phyloP scores from a whole-genome alignment of 768 basidiomycete genomes.

The Hygrophorus russula region DNA sequence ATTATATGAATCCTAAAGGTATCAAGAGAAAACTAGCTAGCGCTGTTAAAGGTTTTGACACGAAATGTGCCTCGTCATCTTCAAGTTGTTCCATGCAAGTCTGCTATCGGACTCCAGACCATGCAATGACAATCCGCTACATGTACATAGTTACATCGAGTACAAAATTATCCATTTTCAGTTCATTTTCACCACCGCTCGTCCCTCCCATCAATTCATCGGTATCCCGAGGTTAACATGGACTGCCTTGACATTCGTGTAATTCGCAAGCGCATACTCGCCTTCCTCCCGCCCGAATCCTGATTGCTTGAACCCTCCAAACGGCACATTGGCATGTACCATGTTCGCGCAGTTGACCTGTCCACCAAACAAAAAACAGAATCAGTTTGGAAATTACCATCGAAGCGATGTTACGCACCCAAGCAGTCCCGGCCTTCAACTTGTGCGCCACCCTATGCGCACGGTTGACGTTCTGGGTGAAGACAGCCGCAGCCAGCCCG shows the following conservation, averaged over 20 bases:
- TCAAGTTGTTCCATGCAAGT: too few species aligned
- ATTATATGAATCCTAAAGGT: too few species aligned
- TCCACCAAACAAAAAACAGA: not conserved
- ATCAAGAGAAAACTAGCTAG: too few species aligned
- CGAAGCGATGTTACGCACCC: slow-evolving; percentile 26
- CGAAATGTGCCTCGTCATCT: too few species aligned
- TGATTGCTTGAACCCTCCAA: slow-evolving; percentile 80
- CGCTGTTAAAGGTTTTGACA: too few species aligned
- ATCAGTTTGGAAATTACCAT: not conserved
- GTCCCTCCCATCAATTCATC: too few species aligned
- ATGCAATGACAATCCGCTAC: too few species aligned
- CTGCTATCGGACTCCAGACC: too few species aligned
- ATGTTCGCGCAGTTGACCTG: slow-evolving; percentile 39
- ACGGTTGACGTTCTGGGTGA: slow-evolving; percentile 67
- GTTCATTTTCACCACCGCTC: too few species aligned
- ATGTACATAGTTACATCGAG: too few species aligned
- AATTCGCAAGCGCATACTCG: slow-evolving; percentile 60
- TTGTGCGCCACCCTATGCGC: slow-evolving; percentile 63
- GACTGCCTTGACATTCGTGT: slow-evolving; percentile 60
- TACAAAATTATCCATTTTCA: too few species aligned
- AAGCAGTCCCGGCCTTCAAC: slow-evolving; percentile 74
- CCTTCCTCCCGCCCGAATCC: slow-evolving; percentile 77
- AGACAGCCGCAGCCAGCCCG: slow-evolving; percentile 83
- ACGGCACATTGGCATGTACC: slow-evolving; percentile 51
- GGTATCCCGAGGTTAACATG: slow-evolving; percentile 35